phyloP scores from a whole-genome alignment of 495 filamentous ascomycete species.

The Amniculicola lignicola region DNA sequence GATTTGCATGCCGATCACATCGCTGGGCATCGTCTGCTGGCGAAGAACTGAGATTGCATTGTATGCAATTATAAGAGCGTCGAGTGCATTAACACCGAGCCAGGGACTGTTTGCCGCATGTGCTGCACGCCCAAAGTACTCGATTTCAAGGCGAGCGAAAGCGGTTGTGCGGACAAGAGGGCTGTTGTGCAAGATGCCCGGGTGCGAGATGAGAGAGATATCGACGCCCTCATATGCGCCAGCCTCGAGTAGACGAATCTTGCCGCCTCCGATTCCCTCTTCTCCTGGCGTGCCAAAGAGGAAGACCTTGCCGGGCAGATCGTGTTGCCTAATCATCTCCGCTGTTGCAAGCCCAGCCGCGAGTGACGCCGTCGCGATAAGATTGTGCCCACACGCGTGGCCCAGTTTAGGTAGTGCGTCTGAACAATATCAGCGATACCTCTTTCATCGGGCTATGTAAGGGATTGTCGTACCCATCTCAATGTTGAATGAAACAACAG shows the following conservation, averaged over 20 bases:
- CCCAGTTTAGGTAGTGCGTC: conserved; percentile 51
- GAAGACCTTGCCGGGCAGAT: conserved; percentile 55
- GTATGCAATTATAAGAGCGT: conserved; percentile 60
- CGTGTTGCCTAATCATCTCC: conserved; percentile 46
- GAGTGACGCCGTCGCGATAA: conserved; percentile 63
- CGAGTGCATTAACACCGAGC: conserved; percentile 62
- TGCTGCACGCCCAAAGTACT: conserved; percentile 52
- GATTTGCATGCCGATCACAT: conserved; percentile 59
- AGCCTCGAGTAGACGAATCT: conserved; percentile 60
- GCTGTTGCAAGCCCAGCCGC: conserved; percentile 59
- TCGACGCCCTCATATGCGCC: conserved; percentile 65
- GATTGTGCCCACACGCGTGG: conserved; percentile 68
- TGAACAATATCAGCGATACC: neutral
- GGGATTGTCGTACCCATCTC: conserved; percentile 33
- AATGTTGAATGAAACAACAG: conserved; percentile 38
- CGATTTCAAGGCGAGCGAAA: conserved; percentile 48
- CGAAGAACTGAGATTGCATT: conserved; percentile 60
- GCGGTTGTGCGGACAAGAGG: conserved; percentile 51
- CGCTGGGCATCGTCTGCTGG: conserved; percentile 60
- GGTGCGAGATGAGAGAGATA: conserved; percentile 61
- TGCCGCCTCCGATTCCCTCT: conserved; percentile 65
- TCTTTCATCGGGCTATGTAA: neutral
- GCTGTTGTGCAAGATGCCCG: conserved; percentile 44
- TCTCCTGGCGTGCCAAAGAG: conserved; percentile 70
- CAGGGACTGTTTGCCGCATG: conserved; percentile 64